phyloP scores from a whole-genome alignment of 139 green algal species.

The Chlamydomonas schloesseri region DNA sequence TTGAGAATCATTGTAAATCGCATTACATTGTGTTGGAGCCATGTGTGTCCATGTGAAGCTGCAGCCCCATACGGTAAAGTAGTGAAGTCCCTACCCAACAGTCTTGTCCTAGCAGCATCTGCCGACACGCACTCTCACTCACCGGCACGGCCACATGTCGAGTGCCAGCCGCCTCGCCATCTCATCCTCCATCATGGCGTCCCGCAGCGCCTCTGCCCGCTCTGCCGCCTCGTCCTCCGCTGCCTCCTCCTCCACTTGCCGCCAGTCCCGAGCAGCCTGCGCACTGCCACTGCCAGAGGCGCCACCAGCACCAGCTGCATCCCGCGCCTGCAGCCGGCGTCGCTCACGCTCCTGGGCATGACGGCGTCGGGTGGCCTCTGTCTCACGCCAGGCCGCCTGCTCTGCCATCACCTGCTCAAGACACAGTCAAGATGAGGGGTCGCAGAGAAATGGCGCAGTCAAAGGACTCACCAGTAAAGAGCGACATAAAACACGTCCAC shows the following conservation, averaged over 20 bases:
- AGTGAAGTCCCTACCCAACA: no score
- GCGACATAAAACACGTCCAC: no score
- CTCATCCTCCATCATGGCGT: conserved; percentile 35
- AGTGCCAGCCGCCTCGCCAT: conserved; percentile 44
- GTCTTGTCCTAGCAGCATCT: neutral
- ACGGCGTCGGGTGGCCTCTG: neutral
- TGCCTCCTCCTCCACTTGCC: neutral
- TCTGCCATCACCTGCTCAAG: neutral
- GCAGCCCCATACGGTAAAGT: no score
- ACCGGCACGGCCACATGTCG: conserved; percentile 47
- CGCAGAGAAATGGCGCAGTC: no score
- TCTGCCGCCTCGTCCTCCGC: neutral
- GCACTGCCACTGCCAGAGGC: neutral
- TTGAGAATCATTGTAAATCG: no score
- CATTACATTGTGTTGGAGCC: no score
- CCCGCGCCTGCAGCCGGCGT: neutral
- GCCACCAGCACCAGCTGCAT: neutral
- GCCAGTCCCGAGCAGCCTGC: neutral
- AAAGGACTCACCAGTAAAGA: no score
- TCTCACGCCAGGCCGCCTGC: neutral
- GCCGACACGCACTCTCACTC: no score
- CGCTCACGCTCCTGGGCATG: neutral
- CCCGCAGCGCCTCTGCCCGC: neutral
- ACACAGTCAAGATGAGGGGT: no score
- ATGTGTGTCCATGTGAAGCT: no score